Conservation (phyloP, 2,329 filamentous ascomycete genomes). For the Xenosphaeropsis pyriputrescens region DNA sequence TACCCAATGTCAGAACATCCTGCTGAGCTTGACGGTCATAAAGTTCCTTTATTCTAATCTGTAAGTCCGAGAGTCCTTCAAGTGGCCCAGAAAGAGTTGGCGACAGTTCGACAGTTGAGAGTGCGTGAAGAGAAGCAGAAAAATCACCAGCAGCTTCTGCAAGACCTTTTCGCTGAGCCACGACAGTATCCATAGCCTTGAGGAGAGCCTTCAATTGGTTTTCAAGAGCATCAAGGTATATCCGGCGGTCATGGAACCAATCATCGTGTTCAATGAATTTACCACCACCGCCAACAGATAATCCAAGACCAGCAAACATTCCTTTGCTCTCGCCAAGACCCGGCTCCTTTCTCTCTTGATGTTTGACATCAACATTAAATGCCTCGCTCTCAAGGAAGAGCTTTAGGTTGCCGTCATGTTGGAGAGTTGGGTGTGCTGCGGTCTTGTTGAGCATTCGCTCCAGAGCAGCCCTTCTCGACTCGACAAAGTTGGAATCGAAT, state of each 20-base stretch:
- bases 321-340: slow-evolving; percentile 83
- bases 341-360: slow-evolving; percentile 86
- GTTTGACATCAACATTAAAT: slow-evolving; percentile 94
- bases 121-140: slow-evolving; percentile 77
- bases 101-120: slow-evolving; percentile 86
- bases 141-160: slow-evolving; percentile 91
- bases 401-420: slow-evolving; percentile 88
- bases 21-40: slow-evolving; percentile 96
- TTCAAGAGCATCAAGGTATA: slow-evolving; percentile 90
- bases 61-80: slow-evolving; percentile 82
- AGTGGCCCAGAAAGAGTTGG: slow-evolving; percentile 77
- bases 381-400: slow-evolving; percentile 93
- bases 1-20: slow-evolving; percentile 88
- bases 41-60: slow-evolving; percentile 84
- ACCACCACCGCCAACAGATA: slow-evolving; percentile 58
- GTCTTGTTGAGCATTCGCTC: slow-evolving; percentile 98
- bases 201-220: slow-evolving; percentile 79
- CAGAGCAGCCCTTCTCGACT: slow-evolving; percentile 75
- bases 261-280: slow-evolving; percentile 99
- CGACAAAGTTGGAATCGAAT: slow-evolving; percentile 94
- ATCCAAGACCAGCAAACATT: slow-evolving; percentile 72
- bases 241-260: slow-evolving; percentile 94
- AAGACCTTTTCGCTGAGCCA: slow-evolving; percentile 81
- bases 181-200: slow-evolving; percentile 88
- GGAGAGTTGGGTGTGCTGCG: slow-evolving; percentile 74